These are phyloP conservation scores for Phytopythium montanum DNA, from an alignment of 352 stramenopile genomes.

Conservation along the genomic window DNA sequence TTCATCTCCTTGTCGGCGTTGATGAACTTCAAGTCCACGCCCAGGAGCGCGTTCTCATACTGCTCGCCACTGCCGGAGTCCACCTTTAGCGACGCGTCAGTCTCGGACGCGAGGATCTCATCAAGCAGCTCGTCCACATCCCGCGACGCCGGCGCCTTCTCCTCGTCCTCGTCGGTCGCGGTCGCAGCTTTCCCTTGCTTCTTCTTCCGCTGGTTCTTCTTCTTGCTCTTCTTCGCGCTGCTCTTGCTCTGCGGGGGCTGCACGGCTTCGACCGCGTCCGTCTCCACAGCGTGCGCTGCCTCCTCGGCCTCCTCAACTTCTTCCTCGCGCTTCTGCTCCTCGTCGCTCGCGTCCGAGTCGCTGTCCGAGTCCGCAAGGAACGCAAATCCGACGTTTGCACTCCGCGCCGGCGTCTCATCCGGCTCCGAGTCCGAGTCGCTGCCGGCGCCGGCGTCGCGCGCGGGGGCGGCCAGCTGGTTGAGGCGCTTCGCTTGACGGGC, in stretches of 20 bases:
- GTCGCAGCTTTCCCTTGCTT: slow-evolving; percentile 18
- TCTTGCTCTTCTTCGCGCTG: slow-evolving; percentile 20
- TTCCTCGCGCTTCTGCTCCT: slow-evolving; percentile 19
- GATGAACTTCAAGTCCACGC: slow-evolving; percentile 65
- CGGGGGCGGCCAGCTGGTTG: slow-evolving; percentile 24
- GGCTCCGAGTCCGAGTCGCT: slow-evolving; percentile 33
- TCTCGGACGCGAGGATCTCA: slow-evolving; percentile 40
- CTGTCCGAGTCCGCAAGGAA: slow-evolving; percentile 74
- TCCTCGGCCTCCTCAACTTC: slow-evolving; percentile 18
- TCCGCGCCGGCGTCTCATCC: slow-evolving; percentile 39
- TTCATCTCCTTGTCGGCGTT: slow-evolving; percentile 90
- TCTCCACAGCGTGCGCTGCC: slow-evolving; percentile 8
- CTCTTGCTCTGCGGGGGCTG: background rate
- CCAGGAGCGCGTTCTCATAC: slow-evolving; percentile 56
- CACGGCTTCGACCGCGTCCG: slow-evolving; percentile 8
- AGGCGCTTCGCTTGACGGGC: slow-evolving; percentile 75
- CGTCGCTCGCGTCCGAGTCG: slow-evolving; percentile 26
- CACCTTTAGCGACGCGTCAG: slow-evolving; percentile 10
- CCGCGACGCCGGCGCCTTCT: slow-evolving; percentile 23
- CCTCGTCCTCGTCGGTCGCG: slow-evolving; percentile 14
- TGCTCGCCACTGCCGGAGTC: slow-evolving; percentile 25
- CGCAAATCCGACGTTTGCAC: slow-evolving; percentile 34
- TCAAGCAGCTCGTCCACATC: slow-evolving; percentile 72
- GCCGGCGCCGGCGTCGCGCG: slow-evolving; percentile 20
- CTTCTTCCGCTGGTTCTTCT: slow-evolving; percentile 16